Evolutionary conservation across 1,284 basidiomycete genomes (phyloP), one percentile per base, ranked within the genome.

Genomic region (Ustilago cynodontis): DNA sequence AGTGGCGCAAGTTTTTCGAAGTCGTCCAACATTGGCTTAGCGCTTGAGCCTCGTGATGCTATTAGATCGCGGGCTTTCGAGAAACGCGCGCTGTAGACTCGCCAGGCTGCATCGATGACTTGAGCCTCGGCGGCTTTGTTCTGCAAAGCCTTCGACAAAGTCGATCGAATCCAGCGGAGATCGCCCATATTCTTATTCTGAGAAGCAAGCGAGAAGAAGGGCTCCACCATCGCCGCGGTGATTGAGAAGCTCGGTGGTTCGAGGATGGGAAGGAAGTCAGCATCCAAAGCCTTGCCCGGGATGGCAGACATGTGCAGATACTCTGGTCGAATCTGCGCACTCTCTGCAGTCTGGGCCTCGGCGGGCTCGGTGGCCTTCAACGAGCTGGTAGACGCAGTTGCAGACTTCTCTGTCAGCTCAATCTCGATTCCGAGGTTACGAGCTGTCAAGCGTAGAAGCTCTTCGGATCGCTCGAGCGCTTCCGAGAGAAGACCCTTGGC

Each of bases 191-290:
- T 68, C 53, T 54, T 67, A 41, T 58, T 62, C 20, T 39, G 29
- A 16, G 71, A 72, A 0, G 75, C 74, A 7, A 68, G 47, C 18
- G 71, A 66, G 29, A 79, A 60, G 14, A 82, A 52, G 2, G 82
- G 78, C 47, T 71, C 67, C 8, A 84, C n/a, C 58, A 73, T 75
- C 13, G 47, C 41, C 6, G 54, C 62, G 8, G 74, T 77, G 22
- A 79, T 51, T 2, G 73, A 65, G 51, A 84, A 72, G 8, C 65
- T 50, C 13, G 78, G 77, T 14, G 80, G 80, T 14, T 76, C 55
- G n/a, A 80, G 70, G 33, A 75, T 64, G 11, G 73, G 79, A 24
- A 76, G 35, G 49, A 78, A 79, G 49, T 66, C 67, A n/a, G 60
- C 50, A 26, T 73, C 69, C 59, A 66, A 52, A 41, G 72, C 77